Evolutionary conservation across 345 rosid species (phyloP).

Genomic region (Bretschneidera sinensis): DNA sequence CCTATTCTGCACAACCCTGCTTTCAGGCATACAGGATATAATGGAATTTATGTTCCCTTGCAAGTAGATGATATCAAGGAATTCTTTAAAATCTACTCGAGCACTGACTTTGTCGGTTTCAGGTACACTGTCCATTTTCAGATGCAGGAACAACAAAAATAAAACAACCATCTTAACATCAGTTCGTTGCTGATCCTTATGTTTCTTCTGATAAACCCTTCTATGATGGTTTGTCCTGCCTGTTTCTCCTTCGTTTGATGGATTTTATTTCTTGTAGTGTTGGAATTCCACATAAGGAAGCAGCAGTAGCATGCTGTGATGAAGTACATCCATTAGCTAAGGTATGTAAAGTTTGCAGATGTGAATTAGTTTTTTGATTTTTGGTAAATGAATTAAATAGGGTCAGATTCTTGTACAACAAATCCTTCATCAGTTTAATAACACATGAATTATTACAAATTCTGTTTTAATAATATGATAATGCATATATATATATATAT

Average conservation of each 20-base stretch:
- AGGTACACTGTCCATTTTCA: slow-evolving; percentile 14
- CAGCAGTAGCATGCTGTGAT: slow-evolving; percentile 38
- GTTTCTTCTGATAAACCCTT: too few species aligned
- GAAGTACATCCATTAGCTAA: slow-evolving; percentile 45
- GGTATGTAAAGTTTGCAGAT: slow-evolving; percentile 16
- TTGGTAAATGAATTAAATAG: background rate
- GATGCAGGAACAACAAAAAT: too few species aligned
- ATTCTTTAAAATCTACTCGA: slow-evolving; percentile 22
- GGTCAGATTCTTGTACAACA: too few species aligned
- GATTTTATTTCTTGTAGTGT: slow-evolving; percentile 27
- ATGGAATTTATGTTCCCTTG: slow-evolving; percentile 34
- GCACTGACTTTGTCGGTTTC: slow-evolving; percentile 30
- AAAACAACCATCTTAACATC: too few species aligned
- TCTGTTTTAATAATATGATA: too few species aligned
- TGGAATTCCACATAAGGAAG: slow-evolving; percentile 45
- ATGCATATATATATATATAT: too few species aligned
- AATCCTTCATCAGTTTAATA: too few species aligned
- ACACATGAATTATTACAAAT: too few species aligned
- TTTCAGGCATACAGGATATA: slow-evolving; percentile 23
- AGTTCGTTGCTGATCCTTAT: too few species aligned
- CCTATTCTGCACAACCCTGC: slow-evolving; percentile 28
- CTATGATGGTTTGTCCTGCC: too few species aligned
- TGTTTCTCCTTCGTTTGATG: background rate
- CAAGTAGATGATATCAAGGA: slow-evolving; percentile 28
- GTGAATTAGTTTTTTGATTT: background rate